Evolutionary conservation across 768 basidiomycete genomes (phyloP).

Genomic region (Boletus subcaerulescens): DNA sequence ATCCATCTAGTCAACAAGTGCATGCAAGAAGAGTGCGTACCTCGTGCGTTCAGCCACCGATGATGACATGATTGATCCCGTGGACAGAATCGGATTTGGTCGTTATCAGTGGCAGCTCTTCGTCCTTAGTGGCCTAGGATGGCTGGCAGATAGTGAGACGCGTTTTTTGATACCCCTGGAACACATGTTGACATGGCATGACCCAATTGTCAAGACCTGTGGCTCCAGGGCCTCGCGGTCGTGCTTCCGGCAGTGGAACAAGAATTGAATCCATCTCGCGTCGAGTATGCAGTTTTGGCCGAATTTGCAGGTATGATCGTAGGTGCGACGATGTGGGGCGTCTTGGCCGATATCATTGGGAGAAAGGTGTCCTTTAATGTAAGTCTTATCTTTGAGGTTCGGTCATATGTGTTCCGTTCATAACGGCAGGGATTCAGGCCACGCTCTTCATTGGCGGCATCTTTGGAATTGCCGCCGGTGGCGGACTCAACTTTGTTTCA

Average conservation of each 20-base stretch:
- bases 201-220: conserved; percentile 22
- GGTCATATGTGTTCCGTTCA: not conserved
- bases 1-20: conserved; percentile 41
- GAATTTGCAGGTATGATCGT: conserved; percentile 49
- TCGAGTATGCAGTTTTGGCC: conserved; percentile 46
- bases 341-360: conserved; percentile 48
- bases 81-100: conserved; percentile 46
- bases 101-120: conserved; percentile 50
- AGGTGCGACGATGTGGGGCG: conserved; percentile 48
- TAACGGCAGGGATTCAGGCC: conserved; percentile 12
- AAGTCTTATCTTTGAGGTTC: not conserved
- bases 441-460: conserved; percentile 40
- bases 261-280: conserved; percentile 40
- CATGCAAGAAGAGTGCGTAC: conserved; percentile 43
- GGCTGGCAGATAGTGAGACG: conserved; percentile 47
- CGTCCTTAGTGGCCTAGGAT: conserved; percentile 44
- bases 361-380: conserved; percentile 45
- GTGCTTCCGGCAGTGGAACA: conserved; percentile 43
- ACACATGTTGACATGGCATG: conserved; percentile 10
- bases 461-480: conserved; percentile 51
- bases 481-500: conserved; percentile 42
- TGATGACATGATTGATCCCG: not conserved
- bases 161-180: conserved; percentile 14
- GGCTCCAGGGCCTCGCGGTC: conserved; percentile 48
- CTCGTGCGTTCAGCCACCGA: conserved; percentile 1